Percentiles rank a stretch among this genome's conserved stretches.
These are phyloP conservation scores for Zea luxurians DNA, from an alignment of 176 grass and related monocot genomes.

Conservation along the genomic window DNA sequence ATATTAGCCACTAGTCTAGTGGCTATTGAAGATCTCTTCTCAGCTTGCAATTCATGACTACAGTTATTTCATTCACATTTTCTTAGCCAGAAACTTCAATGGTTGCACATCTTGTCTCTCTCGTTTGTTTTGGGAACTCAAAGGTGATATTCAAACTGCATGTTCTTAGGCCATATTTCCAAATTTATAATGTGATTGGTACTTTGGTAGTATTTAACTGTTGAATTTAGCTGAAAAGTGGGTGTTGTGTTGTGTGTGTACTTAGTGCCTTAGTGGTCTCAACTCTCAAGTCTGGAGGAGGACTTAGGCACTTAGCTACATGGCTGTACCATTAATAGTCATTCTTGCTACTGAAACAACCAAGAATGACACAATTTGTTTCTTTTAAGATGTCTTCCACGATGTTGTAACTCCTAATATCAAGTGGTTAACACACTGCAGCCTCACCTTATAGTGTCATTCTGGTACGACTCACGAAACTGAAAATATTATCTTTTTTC, in stretches of 20 bases:
- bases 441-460: neutral
- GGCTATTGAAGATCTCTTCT: neutral
- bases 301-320: conserved; percentile 16
- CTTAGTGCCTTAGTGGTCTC: neutral
- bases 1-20: conserved; percentile 8
- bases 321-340: neutral
- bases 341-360: neutral
- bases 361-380: neutral
- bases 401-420: neutral
- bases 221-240: neutral
- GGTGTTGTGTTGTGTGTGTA: conserved; percentile 4
- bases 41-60: neutral
- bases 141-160: conserved; percentile 4
- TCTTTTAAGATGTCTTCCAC: neutral
- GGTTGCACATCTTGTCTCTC: neutral
- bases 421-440: neutral
- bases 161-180: neutral
- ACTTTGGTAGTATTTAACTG: neutral
- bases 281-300: neutral
- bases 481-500: neutral
- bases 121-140: neutral
- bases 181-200: conserved; percentile 4
- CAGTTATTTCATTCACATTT: neutral
- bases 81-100: neutral
- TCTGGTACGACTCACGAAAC: neutral